phyloP scores from a whole-genome alignment of 2,329 filamentous ascomycete genomes.

The Aschersonia sp. region DNA sequence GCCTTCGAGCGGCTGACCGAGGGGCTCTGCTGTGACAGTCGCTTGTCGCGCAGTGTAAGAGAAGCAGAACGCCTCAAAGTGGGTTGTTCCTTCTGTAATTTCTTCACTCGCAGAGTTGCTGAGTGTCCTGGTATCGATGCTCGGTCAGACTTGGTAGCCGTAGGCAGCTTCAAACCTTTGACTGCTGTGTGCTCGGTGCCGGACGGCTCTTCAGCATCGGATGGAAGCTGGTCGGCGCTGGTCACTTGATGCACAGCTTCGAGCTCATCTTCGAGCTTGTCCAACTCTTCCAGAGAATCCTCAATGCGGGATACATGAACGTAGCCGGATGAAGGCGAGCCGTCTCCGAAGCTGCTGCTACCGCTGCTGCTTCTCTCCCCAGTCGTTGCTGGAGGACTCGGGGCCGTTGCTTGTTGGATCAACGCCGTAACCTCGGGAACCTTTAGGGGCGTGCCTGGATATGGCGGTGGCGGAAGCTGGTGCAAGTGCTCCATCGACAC shows the following conservation, averaged over 20 bases:
- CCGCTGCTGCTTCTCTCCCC: constrained; percentile 6
- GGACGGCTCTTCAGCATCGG: constrained; percentile 6
- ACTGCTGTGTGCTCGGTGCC: not conserved
- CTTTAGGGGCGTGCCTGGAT: constrained; percentile 13
- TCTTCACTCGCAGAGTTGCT: constrained; percentile 26
- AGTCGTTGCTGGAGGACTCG: constrained; percentile 14
- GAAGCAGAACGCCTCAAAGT: constrained; percentile 27
- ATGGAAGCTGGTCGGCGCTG: constrained; percentile 15
- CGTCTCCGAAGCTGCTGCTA: constrained; percentile 19
- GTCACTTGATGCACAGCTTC: constrained; percentile 34
- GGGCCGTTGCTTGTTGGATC: constrained; percentile 18
- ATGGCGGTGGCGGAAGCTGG: constrained; percentile 8
- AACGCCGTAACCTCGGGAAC: constrained; percentile 14
- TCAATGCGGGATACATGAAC: constrained; percentile 37
- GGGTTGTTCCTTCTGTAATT: constrained; percentile 19
- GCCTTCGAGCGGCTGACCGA: constrained; percentile 5
- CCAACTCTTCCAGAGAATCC: constrained; percentile 48
- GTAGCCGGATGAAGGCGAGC: constrained; percentile 15
- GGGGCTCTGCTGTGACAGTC: constrained; percentile 5
- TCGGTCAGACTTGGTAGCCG: constrained; percentile 10
- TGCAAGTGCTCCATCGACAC: constrained; percentile 3
- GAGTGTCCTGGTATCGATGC: constrained; percentile 17
- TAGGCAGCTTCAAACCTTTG: constrained; percentile 2
- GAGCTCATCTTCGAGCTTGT: constrained; percentile 45
- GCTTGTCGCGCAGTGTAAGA: constrained; percentile 19